Conservation (phyloP, 495 filamentous ascomycete genomes). For the Aspergillus asperescens region DNA sequence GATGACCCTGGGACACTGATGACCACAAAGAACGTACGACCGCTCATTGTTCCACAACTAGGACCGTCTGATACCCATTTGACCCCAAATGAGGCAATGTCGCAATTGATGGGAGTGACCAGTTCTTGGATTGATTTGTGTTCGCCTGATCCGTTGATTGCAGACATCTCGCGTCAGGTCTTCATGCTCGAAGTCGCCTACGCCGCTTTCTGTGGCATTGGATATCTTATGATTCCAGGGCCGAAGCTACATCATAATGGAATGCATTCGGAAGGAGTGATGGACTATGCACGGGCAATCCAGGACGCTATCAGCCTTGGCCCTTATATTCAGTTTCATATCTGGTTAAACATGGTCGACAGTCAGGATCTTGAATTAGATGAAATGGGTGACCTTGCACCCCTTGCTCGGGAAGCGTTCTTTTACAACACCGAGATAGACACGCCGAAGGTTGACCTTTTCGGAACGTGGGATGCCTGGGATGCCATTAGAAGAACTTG, state of each 20-base stretch:
- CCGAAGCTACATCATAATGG: constrained; percentile 53
- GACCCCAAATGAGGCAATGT: constrained; percentile 64
- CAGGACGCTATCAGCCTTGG: constrained; percentile 69
- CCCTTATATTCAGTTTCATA: constrained; percentile 69
- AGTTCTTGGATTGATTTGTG: constrained; percentile 90
- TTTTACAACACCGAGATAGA: constrained; percentile 29
- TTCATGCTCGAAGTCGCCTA: constrained; percentile 87
- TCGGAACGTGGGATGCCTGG: constrained; percentile 89
- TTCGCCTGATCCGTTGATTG: constrained; percentile 73
- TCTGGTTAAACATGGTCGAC: constrained; percentile 75
- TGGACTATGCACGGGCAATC: constrained; percentile 80
- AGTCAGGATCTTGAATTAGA: constrained; percentile 49
- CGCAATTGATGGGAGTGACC: constrained; percentile 63
- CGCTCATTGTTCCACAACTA: constrained; percentile 62
- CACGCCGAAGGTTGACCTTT: constrained; percentile 52
- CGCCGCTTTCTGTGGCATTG: constrained; percentile 87
- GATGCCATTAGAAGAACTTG: constrained; percentile 79
- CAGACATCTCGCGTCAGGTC: constrained; percentile 80
- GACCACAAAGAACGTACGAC: constrained; percentile 36
- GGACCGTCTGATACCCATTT: constrained; percentile 68
- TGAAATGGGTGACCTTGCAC: constrained; percentile 52
- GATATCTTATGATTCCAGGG: constrained; percentile 74
- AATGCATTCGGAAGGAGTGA: constrained; percentile 42
- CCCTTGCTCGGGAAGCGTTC: constrained; percentile 53
- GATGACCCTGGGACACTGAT: constrained; percentile 33